Evolutionary conservation across 371 early-diverging fungal species (phyloP).

Genomic region (Vairimorpha necatrix): DNA sequence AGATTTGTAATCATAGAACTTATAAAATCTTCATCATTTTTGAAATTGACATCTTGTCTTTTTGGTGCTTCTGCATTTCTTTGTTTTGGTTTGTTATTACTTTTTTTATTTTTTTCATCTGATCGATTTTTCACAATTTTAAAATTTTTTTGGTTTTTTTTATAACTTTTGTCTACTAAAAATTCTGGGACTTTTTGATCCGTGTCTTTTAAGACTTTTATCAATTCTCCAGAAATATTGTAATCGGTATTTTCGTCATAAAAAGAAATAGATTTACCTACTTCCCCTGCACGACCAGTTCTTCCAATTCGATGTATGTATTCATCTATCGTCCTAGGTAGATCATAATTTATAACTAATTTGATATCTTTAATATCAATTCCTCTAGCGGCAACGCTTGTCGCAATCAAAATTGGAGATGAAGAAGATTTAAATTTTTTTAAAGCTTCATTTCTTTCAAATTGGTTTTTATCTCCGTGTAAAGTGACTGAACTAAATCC

Average conservation of each 20-base stretch:
- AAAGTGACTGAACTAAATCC: slow-evolving; percentile 69
- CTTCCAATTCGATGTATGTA: slow-evolving; percentile 88
- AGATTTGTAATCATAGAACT: slow-evolving; percentile 4
- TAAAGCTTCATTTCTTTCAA: slow-evolving; percentile 70
- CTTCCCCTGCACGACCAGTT: slow-evolving; percentile 68
- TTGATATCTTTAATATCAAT: slow-evolving; percentile 96
- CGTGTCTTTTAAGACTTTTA: slow-evolving; percentile 80
- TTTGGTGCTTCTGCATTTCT: too few species aligned
- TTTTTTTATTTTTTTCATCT: too few species aligned
- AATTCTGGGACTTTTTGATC: slow-evolving; percentile 82
- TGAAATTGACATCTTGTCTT: too few species aligned
- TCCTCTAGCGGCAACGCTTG: slow-evolving; percentile 93
- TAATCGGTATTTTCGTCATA: slow-evolving; percentile 67
- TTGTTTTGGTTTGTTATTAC: too few species aligned
- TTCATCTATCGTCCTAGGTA: slow-evolving; percentile 81
- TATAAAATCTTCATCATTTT: too few species aligned
- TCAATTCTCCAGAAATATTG: slow-evolving; percentile 79
- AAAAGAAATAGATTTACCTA: slow-evolving; percentile 86
- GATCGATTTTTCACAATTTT: too few species aligned
- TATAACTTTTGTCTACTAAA: slow-evolving; percentile 6
- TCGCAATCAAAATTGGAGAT: slow-evolving; percentile 89
- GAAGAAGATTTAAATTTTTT: slow-evolving; percentile 84
- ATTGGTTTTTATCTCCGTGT: slow-evolving; percentile 63
- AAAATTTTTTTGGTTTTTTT: background rate
- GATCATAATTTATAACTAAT: slow-evolving; percentile 96